phyloP scores from a whole-genome alignment of 1,284 basidiomycete species.

The Ganoderma multipileum region DNA sequence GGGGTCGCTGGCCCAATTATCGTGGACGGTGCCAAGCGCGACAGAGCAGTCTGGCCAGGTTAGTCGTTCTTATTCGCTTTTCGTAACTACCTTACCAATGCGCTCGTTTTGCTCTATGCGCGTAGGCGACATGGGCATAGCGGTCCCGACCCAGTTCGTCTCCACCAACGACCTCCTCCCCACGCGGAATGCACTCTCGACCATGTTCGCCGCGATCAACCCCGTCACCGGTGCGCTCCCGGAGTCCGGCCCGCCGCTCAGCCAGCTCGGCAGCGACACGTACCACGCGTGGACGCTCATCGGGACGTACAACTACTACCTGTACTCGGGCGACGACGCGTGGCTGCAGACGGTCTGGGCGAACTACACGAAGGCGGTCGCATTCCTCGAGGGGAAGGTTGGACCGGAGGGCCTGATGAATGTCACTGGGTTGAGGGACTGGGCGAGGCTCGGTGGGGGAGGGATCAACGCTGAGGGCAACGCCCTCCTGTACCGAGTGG shows the following conservation, averaged over 20 bases:
- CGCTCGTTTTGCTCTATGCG: slow-evolving; percentile 33
- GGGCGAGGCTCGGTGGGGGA: slow-evolving; percentile 55
- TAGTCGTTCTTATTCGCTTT: slow-evolving; percentile 16
- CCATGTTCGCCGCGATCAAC: slow-evolving; percentile 63
- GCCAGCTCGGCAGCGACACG: slow-evolving; percentile 53
- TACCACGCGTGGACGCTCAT: slow-evolving; percentile 56
- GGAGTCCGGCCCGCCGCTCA: slow-evolving; percentile 64
- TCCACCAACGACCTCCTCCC: slow-evolving; percentile 64
- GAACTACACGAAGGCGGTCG: slow-evolving; percentile 58
- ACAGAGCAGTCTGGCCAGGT: slow-evolving; percentile 45
- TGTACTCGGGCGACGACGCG: slow-evolving; percentile 54
- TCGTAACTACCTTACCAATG: not conserved
- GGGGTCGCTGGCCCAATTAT: slow-evolving; percentile 67
- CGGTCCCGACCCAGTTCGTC: slow-evolving; percentile 65
- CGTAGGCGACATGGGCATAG: slow-evolving; percentile 70
- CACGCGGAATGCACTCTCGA: slow-evolving; percentile 60
- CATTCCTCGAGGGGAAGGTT: slow-evolving; percentile 52
- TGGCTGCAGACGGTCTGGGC: slow-evolving; percentile 53
- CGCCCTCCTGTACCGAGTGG: slow-evolving; percentile 53
- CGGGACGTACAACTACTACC: slow-evolving; percentile 51
- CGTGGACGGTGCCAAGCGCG: slow-evolving; percentile 68
- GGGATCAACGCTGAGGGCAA: slow-evolving; percentile 58
- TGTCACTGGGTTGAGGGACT: slow-evolving; percentile 55
- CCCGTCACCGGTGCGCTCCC: slow-evolving; percentile 59
- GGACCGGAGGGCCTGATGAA: slow-evolving; percentile 54